Evolutionary conservation across 352 stramenopile species (phyloP).

Genomic region (Phytophthora sp.): DNA sequence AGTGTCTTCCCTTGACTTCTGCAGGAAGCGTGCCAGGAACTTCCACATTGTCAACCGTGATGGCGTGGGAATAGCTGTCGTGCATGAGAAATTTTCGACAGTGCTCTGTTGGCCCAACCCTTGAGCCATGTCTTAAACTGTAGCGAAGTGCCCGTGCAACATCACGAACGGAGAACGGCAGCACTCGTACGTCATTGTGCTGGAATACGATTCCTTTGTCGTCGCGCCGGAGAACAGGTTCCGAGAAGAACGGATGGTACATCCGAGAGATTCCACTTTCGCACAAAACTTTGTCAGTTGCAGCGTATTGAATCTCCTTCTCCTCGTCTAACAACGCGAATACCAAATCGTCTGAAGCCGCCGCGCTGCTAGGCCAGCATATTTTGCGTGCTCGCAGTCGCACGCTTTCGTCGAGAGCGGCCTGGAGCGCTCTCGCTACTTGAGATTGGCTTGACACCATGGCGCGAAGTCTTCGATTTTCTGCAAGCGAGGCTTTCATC

Average conservation of each 20-base stretch:
- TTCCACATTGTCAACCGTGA: slow-evolving; percentile 33
- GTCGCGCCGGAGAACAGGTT: slow-evolving; percentile 13
- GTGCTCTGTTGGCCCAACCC: slow-evolving; percentile 19
- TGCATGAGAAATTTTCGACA: slow-evolving; percentile 25
- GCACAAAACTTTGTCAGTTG: slow-evolving; percentile 25
- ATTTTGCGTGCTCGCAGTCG: slow-evolving; percentile 23
- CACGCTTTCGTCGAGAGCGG: slow-evolving; percentile 27
- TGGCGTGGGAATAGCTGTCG: slow-evolving; percentile 15
- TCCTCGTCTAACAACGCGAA: slow-evolving; percentile 38
- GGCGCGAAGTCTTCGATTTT: slow-evolving; percentile 28
- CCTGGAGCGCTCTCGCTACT: slow-evolving; percentile 20
- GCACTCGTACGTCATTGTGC: slow-evolving; percentile 29
- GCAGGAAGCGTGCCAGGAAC: slow-evolving; percentile 9
- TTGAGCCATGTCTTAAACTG: slow-evolving; percentile 24
- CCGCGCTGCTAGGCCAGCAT: slow-evolving; percentile 20
- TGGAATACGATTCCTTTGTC: slow-evolving; percentile 13
- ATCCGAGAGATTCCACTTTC: slow-evolving; percentile 25
- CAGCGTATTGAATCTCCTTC: slow-evolving; percentile 31
- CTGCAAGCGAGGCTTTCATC: slow-evolving; percentile 10
- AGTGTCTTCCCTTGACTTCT: slow-evolving; percentile 17
- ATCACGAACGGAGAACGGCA: slow-evolving; percentile 22
- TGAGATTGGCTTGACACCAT: slow-evolving; percentile 21
- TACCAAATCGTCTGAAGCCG: slow-evolving; percentile 30
- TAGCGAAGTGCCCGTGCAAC: slow-evolving; percentile 11
- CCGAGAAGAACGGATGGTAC: slow-evolving; percentile 25